A percentile compares a stretch with the other conserved stretches of the same genome.
Evolutionary conservation across 768 basidiomycete genomes (phyloP).

Genomic region (Agaricus blazei): DNA sequence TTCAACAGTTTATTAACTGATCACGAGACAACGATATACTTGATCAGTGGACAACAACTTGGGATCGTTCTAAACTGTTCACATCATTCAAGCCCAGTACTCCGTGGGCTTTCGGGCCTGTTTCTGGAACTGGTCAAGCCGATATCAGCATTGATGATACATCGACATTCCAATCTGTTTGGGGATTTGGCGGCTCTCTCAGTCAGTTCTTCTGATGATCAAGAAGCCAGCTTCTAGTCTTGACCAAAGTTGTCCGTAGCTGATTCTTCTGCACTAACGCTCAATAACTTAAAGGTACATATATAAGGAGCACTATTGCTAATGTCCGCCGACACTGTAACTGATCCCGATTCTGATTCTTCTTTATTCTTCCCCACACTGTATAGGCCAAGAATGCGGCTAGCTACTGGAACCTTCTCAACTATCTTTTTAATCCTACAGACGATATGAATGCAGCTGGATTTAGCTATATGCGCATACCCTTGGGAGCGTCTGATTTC

Average conservation of each 20-base stretch:
- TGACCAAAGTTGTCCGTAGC: constrained; percentile 31
- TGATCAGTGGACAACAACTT: constrained; percentile 50
- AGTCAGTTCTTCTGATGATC: constrained; percentile 31
- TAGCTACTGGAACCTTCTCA: constrained; percentile 52
- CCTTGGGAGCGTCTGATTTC: constrained; percentile 68
- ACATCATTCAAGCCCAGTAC: constrained; percentile 35
- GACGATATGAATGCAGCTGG: constrained; percentile 61
- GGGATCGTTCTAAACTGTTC: constrained; percentile 42
- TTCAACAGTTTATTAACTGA: neutral
- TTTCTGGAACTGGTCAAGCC: constrained; percentile 44
- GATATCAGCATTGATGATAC: constrained; percentile 55
- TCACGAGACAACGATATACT: neutral
- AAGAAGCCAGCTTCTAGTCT: neutral
- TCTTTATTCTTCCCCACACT: constrained; percentile 21
- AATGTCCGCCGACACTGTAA: neutral
- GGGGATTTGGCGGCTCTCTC: constrained; percentile 59
- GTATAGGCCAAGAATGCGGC: constrained; percentile 39
- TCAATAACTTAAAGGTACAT: constrained; percentile 57
- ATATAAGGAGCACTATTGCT: neutral
- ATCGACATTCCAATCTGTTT: constrained; percentile 48
- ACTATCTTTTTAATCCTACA: constrained; percentile 54
- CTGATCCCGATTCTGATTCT: neutral
- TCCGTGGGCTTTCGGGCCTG: constrained; percentile 46
- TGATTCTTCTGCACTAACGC: constrained; percentile 58
- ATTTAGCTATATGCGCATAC: constrained; percentile 58